A percentile compares a stretch with the other conserved stretches of the same genome.
These are phyloP conservation scores for Gossypium turneri DNA, from an alignment of 345 rosid species.

Conservation along the genomic window DNA sequence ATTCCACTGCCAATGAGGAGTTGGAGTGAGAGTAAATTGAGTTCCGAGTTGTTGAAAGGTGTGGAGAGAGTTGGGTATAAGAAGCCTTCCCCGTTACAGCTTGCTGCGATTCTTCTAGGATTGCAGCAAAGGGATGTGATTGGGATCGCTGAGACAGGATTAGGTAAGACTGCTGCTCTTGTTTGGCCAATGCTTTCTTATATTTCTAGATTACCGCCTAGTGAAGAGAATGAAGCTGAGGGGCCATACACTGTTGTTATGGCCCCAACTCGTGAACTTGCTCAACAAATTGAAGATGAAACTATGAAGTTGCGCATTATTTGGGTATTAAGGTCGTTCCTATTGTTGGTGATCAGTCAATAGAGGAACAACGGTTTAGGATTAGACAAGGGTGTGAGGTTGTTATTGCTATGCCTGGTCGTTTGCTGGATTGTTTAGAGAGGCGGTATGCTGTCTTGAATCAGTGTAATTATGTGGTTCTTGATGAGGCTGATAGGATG, in stretches of 20 bases:
- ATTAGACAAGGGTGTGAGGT: slow-evolving; percentile 95
- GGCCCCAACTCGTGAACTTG: slow-evolving; percentile 92
- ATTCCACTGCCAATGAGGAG: slow-evolving; percentile 91
- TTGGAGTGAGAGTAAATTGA: slow-evolving; percentile 85
- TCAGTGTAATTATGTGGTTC: slow-evolving; percentile 93
- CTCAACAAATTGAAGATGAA: slow-evolving; percentile 94
- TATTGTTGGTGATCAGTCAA: slow-evolving; percentile 90
- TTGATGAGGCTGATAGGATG: slow-evolving; percentile 98
- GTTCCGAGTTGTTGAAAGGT: slow-evolving; percentile 64
- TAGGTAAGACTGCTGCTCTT: slow-evolving; percentile 95
- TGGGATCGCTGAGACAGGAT: slow-evolving; percentile 95
- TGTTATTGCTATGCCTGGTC: slow-evolving; percentile 91
- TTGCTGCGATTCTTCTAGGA: slow-evolving; percentile 91
- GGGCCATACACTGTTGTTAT: slow-evolving; percentile 95
- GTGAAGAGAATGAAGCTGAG: slow-evolving; percentile 83
- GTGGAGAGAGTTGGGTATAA: slow-evolving; percentile 88
- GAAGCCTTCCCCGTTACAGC: slow-evolving; percentile 85
- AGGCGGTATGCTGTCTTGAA: slow-evolving; percentile 86
- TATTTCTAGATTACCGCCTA: slow-evolving; percentile 77
- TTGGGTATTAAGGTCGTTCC: slow-evolving; percentile 85
- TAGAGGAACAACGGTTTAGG: slow-evolving; percentile 87
- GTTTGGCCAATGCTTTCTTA: slow-evolving; percentile 94
- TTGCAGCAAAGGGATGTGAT: slow-evolving; percentile 91
- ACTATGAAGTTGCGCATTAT: slow-evolving; percentile 82
- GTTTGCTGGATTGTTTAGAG: slow-evolving; percentile 85